Percentiles rank a stretch among this genome's conserved stretches.
These are phyloP conservation scores for Teunomyces cretensis DNA, from an alignment of 805 yeast species.

Conservation along the genomic window DNA sequence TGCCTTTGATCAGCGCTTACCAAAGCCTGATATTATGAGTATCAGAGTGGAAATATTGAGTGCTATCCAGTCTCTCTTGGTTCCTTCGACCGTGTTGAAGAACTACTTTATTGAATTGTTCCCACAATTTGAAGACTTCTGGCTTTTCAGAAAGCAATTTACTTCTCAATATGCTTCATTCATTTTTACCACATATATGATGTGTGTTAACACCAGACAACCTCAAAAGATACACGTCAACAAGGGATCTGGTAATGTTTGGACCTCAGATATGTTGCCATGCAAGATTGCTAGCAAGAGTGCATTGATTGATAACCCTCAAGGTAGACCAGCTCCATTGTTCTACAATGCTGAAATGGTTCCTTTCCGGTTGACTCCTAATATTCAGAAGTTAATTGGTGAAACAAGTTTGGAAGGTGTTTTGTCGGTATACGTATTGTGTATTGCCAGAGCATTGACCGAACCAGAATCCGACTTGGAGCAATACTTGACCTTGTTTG, in stretches of 20 bases:
- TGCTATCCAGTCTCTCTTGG: conserved; percentile 83
- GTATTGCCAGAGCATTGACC: conserved; percentile 82
- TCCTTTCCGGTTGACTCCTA: conserved; percentile 95
- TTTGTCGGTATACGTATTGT: conserved; percentile 77
- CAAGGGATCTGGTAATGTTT: conserved; percentile 78
- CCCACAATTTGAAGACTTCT: conserved; percentile 85
- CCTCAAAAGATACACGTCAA: conserved; percentile 91
- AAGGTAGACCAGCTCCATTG: conserved; percentile 68
- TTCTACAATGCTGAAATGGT: conserved; percentile 91
- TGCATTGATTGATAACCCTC: conserved; percentile 28
- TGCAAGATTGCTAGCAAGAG: conserved; percentile 65
- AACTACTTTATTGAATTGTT: conserved; percentile 72
- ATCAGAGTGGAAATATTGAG: conserved; percentile 88
- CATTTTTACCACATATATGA: conserved; percentile 88
- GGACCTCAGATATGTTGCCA: conserved; percentile 96
- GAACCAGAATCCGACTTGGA: conserved; percentile 93
- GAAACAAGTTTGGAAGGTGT: conserved; percentile 93
- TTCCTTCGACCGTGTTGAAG: conserved; percentile 80
- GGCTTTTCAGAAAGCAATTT: conserved; percentile 95
- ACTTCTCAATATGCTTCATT: conserved; percentile 93
- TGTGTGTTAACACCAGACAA: conserved; percentile 88
- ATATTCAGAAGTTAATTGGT: conserved; percentile 90
- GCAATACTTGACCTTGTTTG: conserved; percentile 88
- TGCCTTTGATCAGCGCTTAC: conserved; percentile 89
- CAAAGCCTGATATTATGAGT: conserved; percentile 87